Evolutionary conservation across 768 basidiomycete species (phyloP).

Genomic region (Lepiota brunneoincarnata): DNA sequence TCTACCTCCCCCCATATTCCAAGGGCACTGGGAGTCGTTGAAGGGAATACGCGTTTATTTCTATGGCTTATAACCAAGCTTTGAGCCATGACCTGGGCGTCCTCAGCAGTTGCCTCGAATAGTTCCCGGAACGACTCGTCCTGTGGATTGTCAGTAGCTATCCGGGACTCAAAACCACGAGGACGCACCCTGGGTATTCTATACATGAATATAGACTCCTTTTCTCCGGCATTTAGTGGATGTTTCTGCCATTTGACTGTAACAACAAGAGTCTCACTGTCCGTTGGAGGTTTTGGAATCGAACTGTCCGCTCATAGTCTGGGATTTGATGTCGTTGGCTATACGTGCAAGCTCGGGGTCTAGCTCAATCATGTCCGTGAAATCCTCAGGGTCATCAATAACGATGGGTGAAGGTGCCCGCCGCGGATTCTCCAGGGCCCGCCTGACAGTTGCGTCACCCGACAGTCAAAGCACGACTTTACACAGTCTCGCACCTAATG

Average conservation of each 20-base stretch:
- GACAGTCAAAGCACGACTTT: not conserved
- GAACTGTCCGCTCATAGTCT: constrained; percentile 17
- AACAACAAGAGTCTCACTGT: constrained; percentile 42
- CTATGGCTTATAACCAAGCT: constrained; percentile 61
- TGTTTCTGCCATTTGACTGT: constrained; percentile 66
- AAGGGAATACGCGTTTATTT: constrained; percentile 64
- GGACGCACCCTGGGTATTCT: constrained; percentile 55
- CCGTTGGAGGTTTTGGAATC: constrained; percentile 29
- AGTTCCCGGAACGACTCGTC: constrained; percentile 61
- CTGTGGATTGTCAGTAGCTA: constrained; percentile 31
- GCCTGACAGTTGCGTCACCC: constrained; percentile 29
- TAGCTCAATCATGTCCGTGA: constrained; percentile 41
- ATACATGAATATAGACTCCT: constrained; percentile 45
- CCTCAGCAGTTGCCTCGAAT: constrained; percentile 66
- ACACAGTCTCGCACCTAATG: constrained; percentile 46
- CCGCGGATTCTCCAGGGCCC: constrained; percentile 47
- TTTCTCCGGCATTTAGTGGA: constrained; percentile 44
- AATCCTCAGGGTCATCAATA: constrained; percentile 21
- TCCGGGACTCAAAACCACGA: not conserved
- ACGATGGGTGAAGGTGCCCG: constrained; percentile 43
- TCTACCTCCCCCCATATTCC: constrained; percentile 68
- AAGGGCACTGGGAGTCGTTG: constrained; percentile 63
- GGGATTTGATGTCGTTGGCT: constrained; percentile 33
- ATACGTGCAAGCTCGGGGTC: constrained; percentile 66
- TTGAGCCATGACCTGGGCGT: constrained; percentile 45